phyloP scores from a whole-genome alignment of 2,329 filamentous ascomycete genomes.

The Fusarium graminum region DNA sequence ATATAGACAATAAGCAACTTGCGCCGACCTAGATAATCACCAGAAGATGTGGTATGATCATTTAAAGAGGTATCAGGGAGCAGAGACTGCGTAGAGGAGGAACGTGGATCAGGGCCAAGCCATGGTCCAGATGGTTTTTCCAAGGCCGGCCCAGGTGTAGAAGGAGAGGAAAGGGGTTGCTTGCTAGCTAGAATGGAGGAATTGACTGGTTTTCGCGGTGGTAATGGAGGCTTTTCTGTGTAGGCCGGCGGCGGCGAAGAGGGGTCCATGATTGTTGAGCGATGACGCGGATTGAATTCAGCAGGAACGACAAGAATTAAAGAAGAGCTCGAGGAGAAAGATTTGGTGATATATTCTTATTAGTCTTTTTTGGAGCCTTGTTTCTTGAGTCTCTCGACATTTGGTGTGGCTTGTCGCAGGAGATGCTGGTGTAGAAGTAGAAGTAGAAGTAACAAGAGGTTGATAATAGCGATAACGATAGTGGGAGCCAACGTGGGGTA shows the following conservation, averaged over 20 bases:
- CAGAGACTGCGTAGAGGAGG: slow-evolving; percentile 63
- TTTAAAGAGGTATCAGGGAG: slow-evolving; percentile 44
- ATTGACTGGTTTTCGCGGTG: slow-evolving; percentile 32
- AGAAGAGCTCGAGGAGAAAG: neutral
- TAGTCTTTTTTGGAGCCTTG: neutral
- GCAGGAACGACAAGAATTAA: neutral
- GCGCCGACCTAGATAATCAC: slow-evolving; percentile 54
- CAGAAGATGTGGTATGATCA: slow-evolving; percentile 10
- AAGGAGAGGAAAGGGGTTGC: slow-evolving; percentile 12
- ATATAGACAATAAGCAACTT: slow-evolving; percentile 84
- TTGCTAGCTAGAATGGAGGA: slow-evolving; percentile 20
- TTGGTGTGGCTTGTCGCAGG: neutral
- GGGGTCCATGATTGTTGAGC: slow-evolving; percentile 24
- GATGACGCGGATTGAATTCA: slow-evolving; percentile 2
- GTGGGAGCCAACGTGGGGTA: slow-evolving; percentile 30
- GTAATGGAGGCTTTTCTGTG: slow-evolving; percentile 31
- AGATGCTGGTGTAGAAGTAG: slow-evolving; percentile 1
- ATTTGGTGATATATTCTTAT: neutral
- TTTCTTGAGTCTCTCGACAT: neutral
- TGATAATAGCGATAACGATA: neutral
- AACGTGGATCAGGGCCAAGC: slow-evolving; percentile 59
- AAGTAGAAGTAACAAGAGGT: slow-evolving; percentile 14
- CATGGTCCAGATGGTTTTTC: slow-evolving; percentile 24
- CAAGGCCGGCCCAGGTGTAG: slow-evolving; percentile 17
- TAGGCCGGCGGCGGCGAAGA: slow-evolving; percentile 36